Base-by-base conservation (phyloP, 495 filamentous ascomycete species). In the Haplographium delicatum region DNA sequence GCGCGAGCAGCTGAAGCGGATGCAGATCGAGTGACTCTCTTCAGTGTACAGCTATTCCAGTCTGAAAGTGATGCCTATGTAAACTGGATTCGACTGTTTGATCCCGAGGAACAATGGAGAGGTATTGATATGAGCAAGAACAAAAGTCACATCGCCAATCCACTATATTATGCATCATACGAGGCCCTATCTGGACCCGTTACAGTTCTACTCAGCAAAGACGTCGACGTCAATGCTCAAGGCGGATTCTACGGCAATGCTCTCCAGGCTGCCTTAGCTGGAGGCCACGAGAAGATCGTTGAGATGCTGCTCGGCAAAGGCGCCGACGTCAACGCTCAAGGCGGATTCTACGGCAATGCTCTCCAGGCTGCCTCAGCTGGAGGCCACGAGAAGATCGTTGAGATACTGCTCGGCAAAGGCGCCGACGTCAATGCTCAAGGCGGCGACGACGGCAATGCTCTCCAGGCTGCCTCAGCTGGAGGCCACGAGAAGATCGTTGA, bases 351-450 rank as follows among this genome's bases (percentile, higher is more conserved):
- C 33, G 20, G 44, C 18, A 56, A 33, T 24, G 28, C 37, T 8
- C 40, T 51, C 40, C 43, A 62, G 18, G 51, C 47, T 4, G 56
- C 58, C 28, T 52, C 37, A n/a, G 9, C 15, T 19, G 5, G 13
- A 24, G 47, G 50, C 0, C 13, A 54, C 19, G 7, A 44, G 18
- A 20, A 49, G 10, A 42, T 60, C 4, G 58, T 58, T 8, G 11
- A 45, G 20, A 10, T 65, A 22, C 38, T 69, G 8, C 11, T 69
- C 19, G 44, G 50, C 20, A 46, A 59, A 9, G 66, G 66, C 13
- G 64, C 60, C 8, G 28, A 31, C 28, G 28, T 31, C 28, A 31
- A 31, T 13, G 28, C 28, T 31, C 28, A 31, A 31, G 13, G 56
- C 62, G 44, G 51, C 51, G 18, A 65, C 63, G 48, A 49, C 43